Conservation (phyloP, 2,329 filamentous ascomycete species). For the Canariomyces notabilis region DNA sequence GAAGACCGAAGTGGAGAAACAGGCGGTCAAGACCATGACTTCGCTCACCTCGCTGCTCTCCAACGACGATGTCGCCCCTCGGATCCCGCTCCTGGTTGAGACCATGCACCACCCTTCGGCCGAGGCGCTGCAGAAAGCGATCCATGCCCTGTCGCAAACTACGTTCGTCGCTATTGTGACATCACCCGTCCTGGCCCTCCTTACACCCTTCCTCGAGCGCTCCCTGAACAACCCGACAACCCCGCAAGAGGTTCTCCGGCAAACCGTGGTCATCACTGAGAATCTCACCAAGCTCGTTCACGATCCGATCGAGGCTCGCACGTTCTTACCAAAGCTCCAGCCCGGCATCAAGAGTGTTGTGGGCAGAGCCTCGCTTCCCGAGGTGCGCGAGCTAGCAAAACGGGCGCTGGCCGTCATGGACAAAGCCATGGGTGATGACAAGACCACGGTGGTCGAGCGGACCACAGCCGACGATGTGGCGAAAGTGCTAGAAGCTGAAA, state of each 20-base stretch:
- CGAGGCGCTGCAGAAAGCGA: conserved; percentile 87
- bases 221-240: conserved; percentile 88
- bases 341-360: conserved; percentile 88
- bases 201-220: conserved; percentile 91
- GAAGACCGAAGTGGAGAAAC: conserved; percentile 82
- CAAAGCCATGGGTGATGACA: conserved; percentile 78
- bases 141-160: conserved; percentile 92
- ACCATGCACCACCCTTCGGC: conserved; percentile 92
- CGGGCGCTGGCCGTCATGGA: conserved; percentile 82
- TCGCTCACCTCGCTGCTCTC: conserved; percentile 83
- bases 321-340: conserved; percentile 89
- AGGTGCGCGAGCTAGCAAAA: conserved; percentile 85
- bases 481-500: conserved; percentile 67
- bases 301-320: conserved; percentile 86
- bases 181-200: conserved; percentile 86
- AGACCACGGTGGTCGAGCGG: conserved; percentile 58
- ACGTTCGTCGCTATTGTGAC: conserved; percentile 98
- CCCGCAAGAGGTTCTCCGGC: conserved; percentile 86
- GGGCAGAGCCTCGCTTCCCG: conserved; percentile 84
- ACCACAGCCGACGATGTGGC: conserved; percentile 68
- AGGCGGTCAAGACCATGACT: conserved; percentile 87
- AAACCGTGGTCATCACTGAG: conserved; percentile 94
- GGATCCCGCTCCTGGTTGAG: conserved; percentile 87
- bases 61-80: conserved; percentile 92
- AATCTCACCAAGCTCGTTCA: conserved; percentile 98